Base-by-base conservation (phyloP, 148 eudicot genomes). In the Camellia lanceoleosa region DNA sequence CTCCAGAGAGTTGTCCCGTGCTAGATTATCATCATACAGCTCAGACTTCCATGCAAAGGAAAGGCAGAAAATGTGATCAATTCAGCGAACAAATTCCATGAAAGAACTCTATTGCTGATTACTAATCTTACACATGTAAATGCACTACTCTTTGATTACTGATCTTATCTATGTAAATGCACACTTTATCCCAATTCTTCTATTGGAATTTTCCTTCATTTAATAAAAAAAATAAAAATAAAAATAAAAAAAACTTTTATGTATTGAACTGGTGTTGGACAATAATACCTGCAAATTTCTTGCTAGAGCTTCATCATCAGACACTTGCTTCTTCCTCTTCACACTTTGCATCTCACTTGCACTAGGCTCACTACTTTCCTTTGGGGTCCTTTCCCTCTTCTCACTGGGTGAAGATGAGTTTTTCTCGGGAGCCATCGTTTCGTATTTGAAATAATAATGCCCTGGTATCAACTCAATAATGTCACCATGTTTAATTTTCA, bases 381-480 rank as follows among this genome's bases (percentile, higher is more conserved):
- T 71, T 16, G 14, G 68, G 52, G 64, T 82, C 67, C 80, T 78
- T 75, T 81, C 76, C 75, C 81, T 85, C 49, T 79, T 77, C 52
- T 66, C 85, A 73, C 74, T 79, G 15, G 77, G 73, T 44, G 80
- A 75, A 65, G 70, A 42, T 47, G 85, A 76, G 14, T 62, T 81
- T 71, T 82, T 83, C 82, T 70, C 60, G 75, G 78, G 76, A 61
- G 73, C 61, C 54, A 73, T 59, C 54, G 80, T 80, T 51, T 82
- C 81, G 84, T 88, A 95, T 86, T 90, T 92, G 83, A 87, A 95
- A 78, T 84, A 82, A 84, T 92, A 81, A 79, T 88, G 88, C 30
- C 99, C 99, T 5, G 99, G 99, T 83, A 95, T 92, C 85, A 95
- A 82, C 88, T 95, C 99, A 69, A 95, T 82, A 60, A 93, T 75